phyloP scores from a whole-genome alignment of 73 alveolate genomes.

The Tetrahymena thermophila region DNA sequence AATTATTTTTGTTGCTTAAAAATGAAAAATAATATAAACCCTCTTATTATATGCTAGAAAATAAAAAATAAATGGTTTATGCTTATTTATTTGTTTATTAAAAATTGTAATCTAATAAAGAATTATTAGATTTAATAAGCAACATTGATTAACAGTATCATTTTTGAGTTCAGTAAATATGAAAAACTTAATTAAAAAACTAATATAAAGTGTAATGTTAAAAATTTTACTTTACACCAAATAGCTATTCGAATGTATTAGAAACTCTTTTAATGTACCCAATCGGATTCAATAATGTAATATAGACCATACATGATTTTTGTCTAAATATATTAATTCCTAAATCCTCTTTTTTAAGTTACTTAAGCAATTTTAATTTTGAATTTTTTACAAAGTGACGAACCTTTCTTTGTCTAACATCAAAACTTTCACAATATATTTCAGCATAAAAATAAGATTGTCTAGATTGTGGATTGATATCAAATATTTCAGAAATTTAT shows the following conservation, averaged over 20 bases:
- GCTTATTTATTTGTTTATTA: too few relatives aligned
- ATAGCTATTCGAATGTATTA: not conserved
- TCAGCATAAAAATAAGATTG: not conserved
- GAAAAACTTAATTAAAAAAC: not conserved
- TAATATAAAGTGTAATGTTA: not conserved
- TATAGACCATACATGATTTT: not conserved
- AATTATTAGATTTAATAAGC: too few relatives aligned
- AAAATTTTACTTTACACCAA: not conserved
- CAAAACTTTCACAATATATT: not conserved
- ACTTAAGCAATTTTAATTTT: not conserved
- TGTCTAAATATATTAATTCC: not conserved
- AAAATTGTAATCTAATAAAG: not conserved
- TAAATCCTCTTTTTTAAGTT: not conserved
- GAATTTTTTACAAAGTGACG: not conserved
- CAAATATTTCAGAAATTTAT: not conserved
- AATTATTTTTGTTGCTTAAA: too few relatives aligned
- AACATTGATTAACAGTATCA: too few relatives aligned
- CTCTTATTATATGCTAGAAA: too few relatives aligned
- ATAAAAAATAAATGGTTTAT: too few relatives aligned
- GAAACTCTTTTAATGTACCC: not conserved
- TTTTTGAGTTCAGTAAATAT: not conserved
- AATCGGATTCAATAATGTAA: not conserved
- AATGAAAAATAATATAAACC: too few relatives aligned
- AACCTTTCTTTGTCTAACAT: not conserved
- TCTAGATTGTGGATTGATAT: not conserved